Percentiles rank a stretch among this genome's conserved stretches.
Conservation (phyloP, 2,329 filamentous ascomycete genomes). For the Thelonectria rubi region DNA sequence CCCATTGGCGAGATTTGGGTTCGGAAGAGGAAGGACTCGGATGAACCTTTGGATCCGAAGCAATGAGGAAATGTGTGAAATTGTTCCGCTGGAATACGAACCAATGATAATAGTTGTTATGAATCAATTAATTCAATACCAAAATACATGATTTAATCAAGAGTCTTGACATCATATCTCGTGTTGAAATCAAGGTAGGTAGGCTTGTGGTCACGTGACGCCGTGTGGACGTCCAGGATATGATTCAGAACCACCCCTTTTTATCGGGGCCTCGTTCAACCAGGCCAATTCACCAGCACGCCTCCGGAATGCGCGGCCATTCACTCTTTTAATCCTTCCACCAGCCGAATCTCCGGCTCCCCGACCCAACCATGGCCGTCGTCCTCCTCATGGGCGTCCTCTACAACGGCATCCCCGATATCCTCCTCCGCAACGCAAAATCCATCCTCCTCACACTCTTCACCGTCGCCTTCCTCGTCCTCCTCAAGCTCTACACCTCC, state of each 20-base stretch:
- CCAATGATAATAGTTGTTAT: background rate
- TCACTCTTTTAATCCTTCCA: background rate
- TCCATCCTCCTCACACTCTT: slow-evolving; percentile 52
- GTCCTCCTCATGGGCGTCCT: slow-evolving; percentile 59
- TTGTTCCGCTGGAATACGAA: background rate
- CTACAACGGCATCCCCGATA: slow-evolving; percentile 59
- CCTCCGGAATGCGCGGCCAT: slow-evolving; percentile 30
- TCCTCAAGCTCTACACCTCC: slow-evolving; percentile 78
- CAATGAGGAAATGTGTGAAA: background rate
- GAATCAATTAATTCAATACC: background rate
- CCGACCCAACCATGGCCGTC: slow-evolving; percentile 57
- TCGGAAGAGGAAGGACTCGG: slow-evolving; percentile 46
- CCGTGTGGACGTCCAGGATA: slow-evolving; percentile 24
- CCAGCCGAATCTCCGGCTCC: slow-evolving; percentile 13
- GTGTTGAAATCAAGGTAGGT: background rate
- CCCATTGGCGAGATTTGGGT: slow-evolving; percentile 74
- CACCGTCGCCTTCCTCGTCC: slow-evolving; percentile 50
- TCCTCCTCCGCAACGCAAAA: slow-evolving; percentile 57
- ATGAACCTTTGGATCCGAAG: slow-evolving; percentile 2
- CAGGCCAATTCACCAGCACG: slow-evolving; percentile 3
- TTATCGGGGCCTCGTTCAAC: slow-evolving; percentile 1
- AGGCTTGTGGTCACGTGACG: slow-evolving; percentile 19
- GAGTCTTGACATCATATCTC: too few relatives aligned
- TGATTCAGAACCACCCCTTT: slow-evolving; percentile 2
- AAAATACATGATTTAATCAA: background rate